Evolutionary conservation across 306 rosid genomes (phyloP), one percentile per base, ranked within the genome.

Genomic region (Quercus dentata): DNA sequence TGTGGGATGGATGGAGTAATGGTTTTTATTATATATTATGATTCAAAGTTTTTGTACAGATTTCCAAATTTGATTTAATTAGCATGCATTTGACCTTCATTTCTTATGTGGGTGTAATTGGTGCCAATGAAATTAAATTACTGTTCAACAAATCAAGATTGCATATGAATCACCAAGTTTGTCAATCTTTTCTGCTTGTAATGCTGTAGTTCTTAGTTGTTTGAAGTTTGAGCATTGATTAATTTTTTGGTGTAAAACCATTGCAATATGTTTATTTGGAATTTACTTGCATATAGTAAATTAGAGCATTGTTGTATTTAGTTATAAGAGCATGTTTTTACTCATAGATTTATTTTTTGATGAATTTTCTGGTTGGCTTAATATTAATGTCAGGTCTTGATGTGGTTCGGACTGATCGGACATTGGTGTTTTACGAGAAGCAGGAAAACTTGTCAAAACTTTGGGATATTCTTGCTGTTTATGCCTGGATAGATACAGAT

Each of bases 391-490:
- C 88, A 96, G 99, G 99, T 86, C 99, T 96, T 78, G 99, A 96
- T 38, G 99, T 96, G 79, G 80, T 91, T 82, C 99, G 99, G 76
- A 96, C 99, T 12, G 99, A 96, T 84, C 89, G 99, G 85, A 88
- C 98, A n/a, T 83, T 96, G 85, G 93, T 89, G 68, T 96, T 93
- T 85, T 96, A 96, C 20, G 99, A 96, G 92, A 93, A 88, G 86
- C 90, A 85, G 81, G 97, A 90, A 76, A 89, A 93, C 83, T 83
- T 96, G 79, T 89, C 99, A 25, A 96, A 96, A 90, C 86, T 96
- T 63, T 96, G 99, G 99, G 98, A 96, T 89, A 82, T 96, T 87
- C 94, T 96, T 74, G 92, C 97, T 19, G 97, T 96, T 77, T 96
- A 96, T 83, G 97, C 98, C 63, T 96, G 98, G 98, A 86, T 96